Evolutionary conservation across 805 yeast species (phyloP).

Genomic region (Candida pseudofarinosa): DNA sequence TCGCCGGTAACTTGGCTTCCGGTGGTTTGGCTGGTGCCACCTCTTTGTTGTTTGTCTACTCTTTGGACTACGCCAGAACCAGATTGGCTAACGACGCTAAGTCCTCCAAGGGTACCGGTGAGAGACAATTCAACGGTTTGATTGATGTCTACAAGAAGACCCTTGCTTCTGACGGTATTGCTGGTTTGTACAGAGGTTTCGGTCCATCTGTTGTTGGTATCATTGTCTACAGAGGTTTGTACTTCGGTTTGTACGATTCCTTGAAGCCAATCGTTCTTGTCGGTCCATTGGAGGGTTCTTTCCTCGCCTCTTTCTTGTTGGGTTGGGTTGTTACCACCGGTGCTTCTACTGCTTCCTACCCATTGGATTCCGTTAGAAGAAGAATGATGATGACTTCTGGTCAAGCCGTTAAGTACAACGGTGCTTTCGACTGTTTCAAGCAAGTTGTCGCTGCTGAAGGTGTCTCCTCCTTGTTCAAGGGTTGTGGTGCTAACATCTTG

Average conservation of each 20-base stretch:
- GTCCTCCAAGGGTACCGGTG: conserved; percentile 81
- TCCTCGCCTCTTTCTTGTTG: conserved; percentile 91
- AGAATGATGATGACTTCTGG: conserved; percentile 99
- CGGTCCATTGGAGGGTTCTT: conserved; percentile 92
- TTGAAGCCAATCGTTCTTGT: conserved; percentile 90
- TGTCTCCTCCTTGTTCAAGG: conserved; percentile 89
- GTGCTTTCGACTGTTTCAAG: conserved; percentile 90
- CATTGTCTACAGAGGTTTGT: conserved; percentile 97
- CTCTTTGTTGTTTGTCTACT: conserved; percentile 88
- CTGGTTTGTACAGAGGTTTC: conserved; percentile 99
- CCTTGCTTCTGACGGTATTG: conserved; percentile 91
- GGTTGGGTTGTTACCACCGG: conserved; percentile 99
- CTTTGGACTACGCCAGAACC: conserved; percentile 97
- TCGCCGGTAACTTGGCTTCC: conserved; percentile 97
- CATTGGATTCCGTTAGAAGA: conserved; percentile 98
- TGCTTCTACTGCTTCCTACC: conserved; percentile 98
- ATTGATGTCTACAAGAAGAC: conserved; percentile 96
- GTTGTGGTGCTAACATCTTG: conserved; percentile 99
- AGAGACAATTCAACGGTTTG: conserved; percentile 96
- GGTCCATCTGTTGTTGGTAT: conserved; percentile 97
- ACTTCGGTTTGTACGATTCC: conserved; percentile 97
- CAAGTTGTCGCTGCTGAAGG: conserved; percentile 96
- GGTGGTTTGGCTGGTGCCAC: conserved; percentile 99
- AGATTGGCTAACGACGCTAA: conserved; percentile 98
- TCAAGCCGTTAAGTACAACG: conserved; percentile 93